A percentile compares a stretch with the other conserved stretches of the same genome.
Conservation (phyloP, 2,329 filamentous ascomycete genomes). For the Phialemoniopsis sp. region DNA sequence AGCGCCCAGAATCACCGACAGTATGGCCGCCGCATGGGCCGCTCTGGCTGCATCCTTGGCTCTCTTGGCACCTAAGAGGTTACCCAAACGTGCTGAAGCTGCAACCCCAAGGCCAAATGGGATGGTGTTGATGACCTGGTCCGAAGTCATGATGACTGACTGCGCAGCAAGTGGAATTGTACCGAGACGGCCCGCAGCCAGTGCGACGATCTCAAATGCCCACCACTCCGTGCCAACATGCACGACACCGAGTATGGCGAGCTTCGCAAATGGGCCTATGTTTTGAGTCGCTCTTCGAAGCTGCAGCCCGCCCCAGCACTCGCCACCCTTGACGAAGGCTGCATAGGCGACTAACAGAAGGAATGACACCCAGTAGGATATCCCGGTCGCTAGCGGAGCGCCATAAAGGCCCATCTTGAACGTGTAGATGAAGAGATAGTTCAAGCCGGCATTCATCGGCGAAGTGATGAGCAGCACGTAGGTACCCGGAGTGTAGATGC, state of each 20-base stretch:
- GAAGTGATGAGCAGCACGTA: conserved; percentile 81
- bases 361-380: conserved; percentile 85
- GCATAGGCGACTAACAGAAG: conserved; percentile 70
- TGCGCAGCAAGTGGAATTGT: conserved; percentile 78
- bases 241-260: conserved; percentile 72
- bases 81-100: conserved; percentile 72
- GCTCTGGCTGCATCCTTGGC: conserved; percentile 63
- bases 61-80: conserved; percentile 68
- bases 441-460: conserved; percentile 74
- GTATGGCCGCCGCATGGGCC: conserved; percentile 69
- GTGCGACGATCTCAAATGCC: conserved; percentile 87
- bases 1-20: conserved; percentile 66
- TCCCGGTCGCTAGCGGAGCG: conserved; percentile 75
- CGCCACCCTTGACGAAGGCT: conserved; percentile 63
- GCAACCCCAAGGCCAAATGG: conserved; percentile 85
- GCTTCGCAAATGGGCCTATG: conserved; percentile 64
- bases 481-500: conserved; percentile 74
- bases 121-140: conserved; percentile 80
- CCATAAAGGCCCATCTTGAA: conserved; percentile 70
- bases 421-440: conserved; percentile 74
- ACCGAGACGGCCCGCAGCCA: conserved; percentile 76
- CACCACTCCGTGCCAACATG: conserved; percentile 93
- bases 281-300: conserved; percentile 59
- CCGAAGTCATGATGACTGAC: conserved; percentile 84
- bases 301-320: conserved; percentile 75